A percentile compares a stretch with the other conserved stretches of the same genome.
phyloP scores from a whole-genome alignment of 2,329 filamentous ascomycete species.

The Calonectria honghensis region DNA sequence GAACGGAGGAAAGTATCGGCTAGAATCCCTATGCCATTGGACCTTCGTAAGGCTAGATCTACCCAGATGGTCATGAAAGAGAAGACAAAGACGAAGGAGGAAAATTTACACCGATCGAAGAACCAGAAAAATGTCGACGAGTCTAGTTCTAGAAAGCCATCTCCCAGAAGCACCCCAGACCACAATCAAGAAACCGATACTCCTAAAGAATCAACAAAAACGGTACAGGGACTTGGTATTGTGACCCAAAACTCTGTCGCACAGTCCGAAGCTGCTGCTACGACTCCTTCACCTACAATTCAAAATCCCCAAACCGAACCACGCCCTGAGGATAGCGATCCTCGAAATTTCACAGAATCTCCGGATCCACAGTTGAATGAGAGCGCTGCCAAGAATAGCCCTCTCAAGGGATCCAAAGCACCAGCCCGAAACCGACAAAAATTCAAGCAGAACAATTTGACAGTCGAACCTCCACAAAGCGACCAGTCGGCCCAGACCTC shows the following conservation, averaged over 20 bases:
- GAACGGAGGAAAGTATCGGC: constrained; percentile 58
- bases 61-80: constrained; percentile 31
- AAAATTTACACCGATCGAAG: neutral
- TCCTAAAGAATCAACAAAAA: constrained; percentile 31
- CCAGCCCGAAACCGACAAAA: neutral
- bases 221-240: neutral
- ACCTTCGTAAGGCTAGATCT: constrained; percentile 47
- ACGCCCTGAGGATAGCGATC: neutral
- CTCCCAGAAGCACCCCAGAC: neutral
- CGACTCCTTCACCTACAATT: neutral
- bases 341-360: no score
- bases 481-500: constrained; percentile 21
- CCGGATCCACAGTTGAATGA: neutral
- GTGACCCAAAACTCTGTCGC: neutral
- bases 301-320: neutral
- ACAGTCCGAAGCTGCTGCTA: neutral
- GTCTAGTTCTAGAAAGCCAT: constrained; percentile 38
- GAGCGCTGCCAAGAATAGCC: neutral
- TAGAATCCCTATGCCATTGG: constrained; percentile 60
- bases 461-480: constrained; percentile 10
- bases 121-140: constrained; percentile 32
- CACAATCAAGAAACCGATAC: constrained; percentile 29
- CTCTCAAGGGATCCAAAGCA: neutral
- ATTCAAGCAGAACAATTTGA: neutral
- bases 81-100: constrained; percentile 18